A percentile compares a stretch with the other conserved stretches of the same genome.
Evolutionary conservation across 768 basidiomycete genomes (phyloP).

Genomic region (Inosperma sp.): DNA sequence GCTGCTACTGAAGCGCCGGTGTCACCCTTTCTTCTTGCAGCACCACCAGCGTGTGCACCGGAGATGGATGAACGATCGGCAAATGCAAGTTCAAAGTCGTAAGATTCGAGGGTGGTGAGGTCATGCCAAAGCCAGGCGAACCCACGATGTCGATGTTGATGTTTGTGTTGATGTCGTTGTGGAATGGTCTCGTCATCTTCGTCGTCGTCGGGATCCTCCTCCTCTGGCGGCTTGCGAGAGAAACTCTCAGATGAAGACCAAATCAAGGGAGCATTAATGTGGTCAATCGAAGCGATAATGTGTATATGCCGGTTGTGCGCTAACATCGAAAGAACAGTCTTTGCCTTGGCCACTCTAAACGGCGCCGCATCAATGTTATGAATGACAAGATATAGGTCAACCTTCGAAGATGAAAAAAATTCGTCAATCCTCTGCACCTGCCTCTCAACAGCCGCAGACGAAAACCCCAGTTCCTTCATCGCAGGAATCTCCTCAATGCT

Average conservation of each 20-base stretch:
- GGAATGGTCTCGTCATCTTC: too few relatives aligned
- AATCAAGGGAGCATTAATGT: conserved; percentile 77
- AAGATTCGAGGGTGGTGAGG: conserved; percentile 77
- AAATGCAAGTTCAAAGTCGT: conserved; percentile 71
- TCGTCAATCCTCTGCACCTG: conserved; percentile 63
- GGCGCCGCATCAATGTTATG: conserved; percentile 85
- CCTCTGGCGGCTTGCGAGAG: conserved; percentile 42
- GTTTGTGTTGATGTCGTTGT: too few relatives aligned
- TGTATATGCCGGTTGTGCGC: conserved; percentile 74
- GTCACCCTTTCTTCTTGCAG: conserved; percentile 31
- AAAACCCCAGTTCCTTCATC: conserved; percentile 32
- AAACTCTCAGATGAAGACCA: conserved; percentile 69
- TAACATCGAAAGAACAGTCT: conserved; percentile 65
- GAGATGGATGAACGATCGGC: conserved; percentile 61
- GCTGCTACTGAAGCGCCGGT: conserved; percentile 29
- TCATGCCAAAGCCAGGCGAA: conserved; percentile 88
- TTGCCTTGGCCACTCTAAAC: conserved; percentile 59
- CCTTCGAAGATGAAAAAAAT: conserved; percentile 46
- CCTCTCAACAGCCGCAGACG: conserved; percentile 47
- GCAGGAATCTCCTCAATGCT: conserved; percentile 53
- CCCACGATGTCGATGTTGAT: conserved; percentile 37
- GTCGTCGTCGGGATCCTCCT: conserved; percentile 10
- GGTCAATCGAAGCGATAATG: conserved; percentile 81
- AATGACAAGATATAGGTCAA: conserved; percentile 69
- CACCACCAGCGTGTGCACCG: conserved; percentile 44